Conservation (phyloP, 768 basidiomycete genomes). For the Lyophyllum semitale region DNA sequence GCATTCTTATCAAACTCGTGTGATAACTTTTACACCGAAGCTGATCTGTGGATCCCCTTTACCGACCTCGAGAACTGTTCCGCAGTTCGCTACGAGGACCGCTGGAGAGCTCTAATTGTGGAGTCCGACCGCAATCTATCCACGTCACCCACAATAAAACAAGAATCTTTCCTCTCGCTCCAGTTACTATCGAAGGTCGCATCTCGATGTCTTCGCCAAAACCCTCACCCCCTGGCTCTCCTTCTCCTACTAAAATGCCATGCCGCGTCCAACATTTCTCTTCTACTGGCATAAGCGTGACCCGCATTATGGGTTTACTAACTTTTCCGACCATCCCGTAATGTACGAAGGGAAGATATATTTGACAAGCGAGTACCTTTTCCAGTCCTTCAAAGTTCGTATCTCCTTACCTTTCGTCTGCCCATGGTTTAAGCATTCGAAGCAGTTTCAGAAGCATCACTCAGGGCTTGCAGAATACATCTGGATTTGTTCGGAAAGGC, state of each 20-base stretch:
- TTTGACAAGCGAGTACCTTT: constrained; percentile 77
- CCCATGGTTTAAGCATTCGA: constrained; percentile 3
- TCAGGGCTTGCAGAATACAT: constrained; percentile 72
- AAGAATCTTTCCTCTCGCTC: neutral
- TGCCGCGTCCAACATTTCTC: constrained; percentile 41
- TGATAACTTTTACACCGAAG: constrained; percentile 33
- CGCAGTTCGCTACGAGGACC: constrained; percentile 51
- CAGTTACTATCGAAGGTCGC: constrained; percentile 1
- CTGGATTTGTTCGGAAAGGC: constrained; percentile 60
- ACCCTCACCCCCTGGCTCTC: constrained; percentile 18
- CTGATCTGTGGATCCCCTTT: constrained; percentile 27
- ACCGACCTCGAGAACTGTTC: constrained; percentile 33
- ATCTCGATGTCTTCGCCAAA: neutral
- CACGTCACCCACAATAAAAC: neutral
- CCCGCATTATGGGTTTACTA: constrained; percentile 73
- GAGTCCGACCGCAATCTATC: constrained; percentile 34
- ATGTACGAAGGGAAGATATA: constrained; percentile 63
- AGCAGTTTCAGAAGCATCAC: constrained; percentile 58
- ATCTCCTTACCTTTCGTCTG: neutral
- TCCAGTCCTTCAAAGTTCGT: constrained; percentile 70
- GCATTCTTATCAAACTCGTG: constrained; percentile 38
- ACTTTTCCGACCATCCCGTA: constrained; percentile 70
- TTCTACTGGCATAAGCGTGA: constrained; percentile 69
- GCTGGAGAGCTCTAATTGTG: constrained; percentile 47
- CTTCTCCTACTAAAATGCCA: constrained; percentile 15